A percentile compares a stretch with the other conserved stretches of the same genome.
phyloP scores from a whole-genome alignment of 164 flowering plant genomes.

The Dillenia suffruticosa region DNA sequence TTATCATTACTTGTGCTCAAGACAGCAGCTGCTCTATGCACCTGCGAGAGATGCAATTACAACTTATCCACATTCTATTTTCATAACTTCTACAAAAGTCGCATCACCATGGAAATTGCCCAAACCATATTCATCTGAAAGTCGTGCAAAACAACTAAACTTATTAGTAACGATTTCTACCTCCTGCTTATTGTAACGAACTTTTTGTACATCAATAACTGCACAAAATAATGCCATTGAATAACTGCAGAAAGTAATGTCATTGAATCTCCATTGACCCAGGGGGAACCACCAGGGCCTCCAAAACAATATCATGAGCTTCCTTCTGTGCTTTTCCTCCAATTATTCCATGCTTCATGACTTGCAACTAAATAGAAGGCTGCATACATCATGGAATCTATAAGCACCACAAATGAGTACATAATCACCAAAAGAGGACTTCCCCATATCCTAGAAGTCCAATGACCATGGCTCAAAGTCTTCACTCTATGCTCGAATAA shows the following conservation, averaged over 20 bases:
- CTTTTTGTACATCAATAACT: too few species aligned
- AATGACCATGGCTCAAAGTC: slow-evolving; percentile 95
- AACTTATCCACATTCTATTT: too few species aligned
- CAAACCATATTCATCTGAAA: too few species aligned
- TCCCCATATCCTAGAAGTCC: slow-evolving; percentile 94
- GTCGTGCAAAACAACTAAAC: too few species aligned
- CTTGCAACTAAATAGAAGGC: slow-evolving; percentile 93
- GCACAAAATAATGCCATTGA: slow-evolving; percentile 5
- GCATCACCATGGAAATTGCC: too few species aligned
- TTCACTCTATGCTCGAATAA: slow-evolving; percentile 95
- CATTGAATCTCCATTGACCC: slow-evolving; percentile 18
- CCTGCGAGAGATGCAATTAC: too few species aligned
- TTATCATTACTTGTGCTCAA: too few species aligned
- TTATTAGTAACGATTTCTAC: too few species aligned
- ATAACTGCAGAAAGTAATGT: background rate
- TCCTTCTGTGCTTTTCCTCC: slow-evolving; percentile 19
- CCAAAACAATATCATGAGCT: slow-evolving; percentile 28
- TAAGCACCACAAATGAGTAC: slow-evolving; percentile 87
- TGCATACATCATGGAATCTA: slow-evolving; percentile 92
- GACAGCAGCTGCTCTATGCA: too few species aligned
- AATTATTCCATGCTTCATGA: slow-evolving; percentile 45
- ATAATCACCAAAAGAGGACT: slow-evolving; percentile 92
- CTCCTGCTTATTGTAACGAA: too few species aligned
- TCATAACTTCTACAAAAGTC: too few species aligned
- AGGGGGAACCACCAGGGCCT: slow-evolving; percentile 22